Base-by-base conservation (phyloP, 805 yeast species). In the Myxozyma kluyveri region DNA sequence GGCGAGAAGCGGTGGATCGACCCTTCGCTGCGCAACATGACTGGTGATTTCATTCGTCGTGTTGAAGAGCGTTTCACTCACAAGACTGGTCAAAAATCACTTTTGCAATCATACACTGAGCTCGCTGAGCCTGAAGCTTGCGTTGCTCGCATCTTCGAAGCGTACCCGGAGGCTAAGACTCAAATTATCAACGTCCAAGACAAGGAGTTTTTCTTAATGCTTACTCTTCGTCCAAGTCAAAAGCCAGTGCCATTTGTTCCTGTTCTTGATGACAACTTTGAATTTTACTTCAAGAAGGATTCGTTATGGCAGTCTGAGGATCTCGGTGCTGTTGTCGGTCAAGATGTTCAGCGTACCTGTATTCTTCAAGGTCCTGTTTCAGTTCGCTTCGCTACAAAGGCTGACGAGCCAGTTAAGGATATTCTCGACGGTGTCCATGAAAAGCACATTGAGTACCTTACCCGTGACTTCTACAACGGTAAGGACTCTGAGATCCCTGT, bases 221-320 rank as follows among this genome's bases (percentile, higher is more conserved):
- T 84, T 65, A 87, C 96, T 69, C 77, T 82, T 60, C 82, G 82
- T 67, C 96, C 96, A 63, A 66, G 73, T 56, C 97, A 91, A 75
- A 93, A 93, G 75, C 99, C 99, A 31, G 96, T 89, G 68, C 99
- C 99, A 59, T 93, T 93, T 63, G 90, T 93, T 63, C 99, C 99
- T 46, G 86, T 88, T 19, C 78, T 93, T 69, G 96, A 93, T 68
- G 95, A 88, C 61, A 86, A 88, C 75, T 88, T 93, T 65, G 97
- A 93, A 72, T 83, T 84, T 67, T 93, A 86, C 80, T 93, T 93
- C 82, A 93, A 93, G 82, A 93, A 93, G 76, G 99, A 93, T 72
- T 91, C 98, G 27, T 78, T 93, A 70, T 93, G 99, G 99, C 99
- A 93, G 79, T 86, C 96, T 22, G 98, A 93, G 77, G 91, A 88